A percentile compares a stretch with the other conserved stretches of the same genome.
Conservation (phyloP, 1,284 basidiomycete species). For the Rhizoctonia solani region DNA sequence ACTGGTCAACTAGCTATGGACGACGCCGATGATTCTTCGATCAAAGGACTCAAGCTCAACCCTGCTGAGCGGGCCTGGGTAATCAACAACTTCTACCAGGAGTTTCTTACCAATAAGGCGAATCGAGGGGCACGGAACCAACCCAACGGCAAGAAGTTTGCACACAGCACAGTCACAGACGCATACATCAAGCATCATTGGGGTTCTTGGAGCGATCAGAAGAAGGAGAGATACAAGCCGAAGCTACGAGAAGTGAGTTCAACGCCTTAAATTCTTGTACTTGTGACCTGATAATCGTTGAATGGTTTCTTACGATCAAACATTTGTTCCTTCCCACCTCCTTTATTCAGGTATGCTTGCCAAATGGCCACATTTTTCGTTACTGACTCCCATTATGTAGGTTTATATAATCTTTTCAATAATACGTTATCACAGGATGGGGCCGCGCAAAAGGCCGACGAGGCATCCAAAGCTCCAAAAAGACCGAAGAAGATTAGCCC, state of each 20-base stretch:
- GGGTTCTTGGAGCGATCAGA: not conserved
- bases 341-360: not conserved
- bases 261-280: not conserved
- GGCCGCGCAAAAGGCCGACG: not conserved
- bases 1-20: not conserved
- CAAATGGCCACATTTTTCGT: not conserved
- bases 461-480: not conserved
- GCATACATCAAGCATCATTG: not conserved
- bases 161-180: not conserved
- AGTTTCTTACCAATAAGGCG: not conserved
- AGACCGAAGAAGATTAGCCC: not conserved
- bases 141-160: not conserved
- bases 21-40: not conserved
- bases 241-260: not conserved
- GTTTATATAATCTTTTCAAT: not conserved
- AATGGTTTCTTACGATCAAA: not conserved
- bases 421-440: not conserved
- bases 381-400: not conserved
- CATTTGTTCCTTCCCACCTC: not conserved
- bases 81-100: not conserved
- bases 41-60: not conserved
- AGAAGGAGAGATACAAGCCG: not conserved
- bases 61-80: not conserved
- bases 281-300: not conserved
- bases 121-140: not conserved